A percentile compares a stretch with the other conserved stretches of the same genome.
These are phyloP conservation scores for Thozetella sp. DNA, from an alignment of 495 filamentous ascomycete species.

Conservation along the genomic window DNA sequence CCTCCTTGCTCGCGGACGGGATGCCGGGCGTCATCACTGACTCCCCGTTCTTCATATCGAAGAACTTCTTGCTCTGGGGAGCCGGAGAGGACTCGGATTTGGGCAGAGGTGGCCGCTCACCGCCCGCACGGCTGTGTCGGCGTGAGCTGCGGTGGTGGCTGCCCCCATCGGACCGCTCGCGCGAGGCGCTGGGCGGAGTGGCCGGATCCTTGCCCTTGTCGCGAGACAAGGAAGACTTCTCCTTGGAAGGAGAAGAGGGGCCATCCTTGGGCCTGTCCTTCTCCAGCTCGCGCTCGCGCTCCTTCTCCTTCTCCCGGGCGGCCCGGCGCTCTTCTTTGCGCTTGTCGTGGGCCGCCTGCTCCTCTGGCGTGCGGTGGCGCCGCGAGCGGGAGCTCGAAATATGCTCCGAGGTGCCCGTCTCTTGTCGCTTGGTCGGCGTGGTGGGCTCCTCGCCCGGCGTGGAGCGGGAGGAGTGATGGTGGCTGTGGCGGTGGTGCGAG, in stretches of 20 bases:
- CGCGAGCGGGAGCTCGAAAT: slow-evolving; percentile 25
- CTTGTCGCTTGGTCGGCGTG: slow-evolving; percentile 27
- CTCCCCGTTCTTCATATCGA: slow-evolving; percentile 35
- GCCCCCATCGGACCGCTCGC: slow-evolving; percentile 11
- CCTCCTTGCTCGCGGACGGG: slow-evolving; percentile 14
- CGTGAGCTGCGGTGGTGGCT: slow-evolving; percentile 31
- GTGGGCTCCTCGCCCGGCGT: slow-evolving; percentile 27
- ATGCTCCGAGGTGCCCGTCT: slow-evolving; percentile 32
- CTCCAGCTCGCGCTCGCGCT: slow-evolving; percentile 24
- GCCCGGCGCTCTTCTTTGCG: slow-evolving; percentile 38
- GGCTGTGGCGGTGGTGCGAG: slow-evolving; percentile 32
- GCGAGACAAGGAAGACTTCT: neutral
- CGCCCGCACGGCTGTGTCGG: slow-evolving; percentile 31
- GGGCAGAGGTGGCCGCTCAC: slow-evolving; percentile 17
- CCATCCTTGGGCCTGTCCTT: slow-evolving; percentile 15
- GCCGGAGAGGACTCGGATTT: slow-evolving; percentile 21
- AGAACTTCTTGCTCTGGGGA: slow-evolving; percentile 37
- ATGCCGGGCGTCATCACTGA: slow-evolving; percentile 28
- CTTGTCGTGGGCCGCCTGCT: slow-evolving; percentile 42
- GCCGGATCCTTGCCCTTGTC: slow-evolving; percentile 13
- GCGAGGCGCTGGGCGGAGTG: slow-evolving; percentile 21
- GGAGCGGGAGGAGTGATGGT: slow-evolving; percentile 25
- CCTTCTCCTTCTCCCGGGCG: slow-evolving; percentile 20
- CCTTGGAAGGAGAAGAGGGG: slow-evolving; percentile 15
- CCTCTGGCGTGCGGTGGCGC: slow-evolving; percentile 39